Base-by-base conservation (phyloP, 1,284 basidiomycete species). In the Leccinum angustisporum region DNA sequence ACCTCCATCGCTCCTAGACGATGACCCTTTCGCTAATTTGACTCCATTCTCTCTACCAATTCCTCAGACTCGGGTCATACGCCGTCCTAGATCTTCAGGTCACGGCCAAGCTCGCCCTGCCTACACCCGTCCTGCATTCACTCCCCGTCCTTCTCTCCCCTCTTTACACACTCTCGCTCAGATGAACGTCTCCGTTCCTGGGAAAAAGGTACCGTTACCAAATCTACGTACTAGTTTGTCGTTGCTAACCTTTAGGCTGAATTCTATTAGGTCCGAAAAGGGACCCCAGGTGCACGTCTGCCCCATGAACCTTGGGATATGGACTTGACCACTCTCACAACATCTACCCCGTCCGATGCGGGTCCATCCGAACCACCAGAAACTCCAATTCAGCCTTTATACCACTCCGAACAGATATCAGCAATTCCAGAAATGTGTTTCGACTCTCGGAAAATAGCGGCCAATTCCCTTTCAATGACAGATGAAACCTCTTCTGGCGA, bases 21-120 rank as follows among this genome's bases (percentile, higher is more conserved):
- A 86, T 58, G 88, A 90, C 68, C 88, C 88, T 4, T 90, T 90
- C 66, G 88, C 88, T 38, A 82, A 84, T 64, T 76, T 86, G 18
- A 74, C n/a, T 13, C 33, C 33, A 6, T 34, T 13, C 11, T 34
- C 33, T 13, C 33, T 34, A 34, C 33, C 33, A 34, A 13, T 13
- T 13, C 13, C 33, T 34, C 11, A 34, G 11, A 13, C 33, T 34
- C 33, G 13, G 33, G 33, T 34, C 33, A 5, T 13, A 36, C 34
- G 33, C 33, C 33, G 34, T 11, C 72, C 79, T 3, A 75, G 71
- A 55, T 78, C 80, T 2, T 75, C 74, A 31, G 72, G 74, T 9
- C 75, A 77, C 48, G 68, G 74, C 0, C 79, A 80, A 61, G 70
- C 72, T 18, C 79, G 80, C 33, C 83, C 87, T 14, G 87, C 87